Evolutionary conservation across 179 eudicot species (phyloP).

Genomic region (Heliamphora pulchella): DNA sequence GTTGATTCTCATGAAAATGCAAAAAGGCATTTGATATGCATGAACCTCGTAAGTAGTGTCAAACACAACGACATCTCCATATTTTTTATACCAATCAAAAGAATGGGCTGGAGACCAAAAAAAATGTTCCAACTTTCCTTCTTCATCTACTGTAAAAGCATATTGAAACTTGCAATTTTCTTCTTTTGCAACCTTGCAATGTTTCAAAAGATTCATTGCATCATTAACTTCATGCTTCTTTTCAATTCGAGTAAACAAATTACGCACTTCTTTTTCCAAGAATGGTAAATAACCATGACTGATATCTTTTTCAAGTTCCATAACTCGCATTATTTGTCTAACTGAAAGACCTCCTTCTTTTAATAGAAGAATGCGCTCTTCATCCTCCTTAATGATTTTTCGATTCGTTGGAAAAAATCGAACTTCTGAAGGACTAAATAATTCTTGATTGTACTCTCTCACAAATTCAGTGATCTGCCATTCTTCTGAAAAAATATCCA

Average conservation of each 20-base stretch:
- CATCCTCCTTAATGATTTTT: neutral
- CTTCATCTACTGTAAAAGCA: constrained; percentile 10
- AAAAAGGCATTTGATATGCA: neutral
- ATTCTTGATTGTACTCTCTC: no score
- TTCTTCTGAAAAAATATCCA: neutral
- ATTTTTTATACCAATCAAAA: constrained; percentile 18
- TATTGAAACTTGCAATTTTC: constrained; percentile 21
- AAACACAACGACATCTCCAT: constrained; percentile 7
- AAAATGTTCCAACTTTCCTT: constrained; percentile 16
- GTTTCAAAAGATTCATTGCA: constrained; percentile 8
- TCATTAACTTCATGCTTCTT: neutral
- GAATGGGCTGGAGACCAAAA: constrained; percentile 20
- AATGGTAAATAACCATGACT: constrained; percentile 18
- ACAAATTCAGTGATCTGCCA: no score
- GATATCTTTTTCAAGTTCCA: neutral
- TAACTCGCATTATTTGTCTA: neutral
- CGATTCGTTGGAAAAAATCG: neutral
- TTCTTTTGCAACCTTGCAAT: constrained; percentile 11
- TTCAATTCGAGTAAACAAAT: constrained; percentile 11
- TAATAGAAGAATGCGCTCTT: neutral
- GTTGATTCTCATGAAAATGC: neutral
- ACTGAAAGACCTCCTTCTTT: neutral
- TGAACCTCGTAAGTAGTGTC: neutral
- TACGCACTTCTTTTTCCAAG: constrained; percentile 12
- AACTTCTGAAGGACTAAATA: neutral